These are phyloP conservation scores for Aspergillus bombycis DNA, from an alignment of 2,329 filamentous ascomycete genomes.

Conservation along the genomic window DNA sequence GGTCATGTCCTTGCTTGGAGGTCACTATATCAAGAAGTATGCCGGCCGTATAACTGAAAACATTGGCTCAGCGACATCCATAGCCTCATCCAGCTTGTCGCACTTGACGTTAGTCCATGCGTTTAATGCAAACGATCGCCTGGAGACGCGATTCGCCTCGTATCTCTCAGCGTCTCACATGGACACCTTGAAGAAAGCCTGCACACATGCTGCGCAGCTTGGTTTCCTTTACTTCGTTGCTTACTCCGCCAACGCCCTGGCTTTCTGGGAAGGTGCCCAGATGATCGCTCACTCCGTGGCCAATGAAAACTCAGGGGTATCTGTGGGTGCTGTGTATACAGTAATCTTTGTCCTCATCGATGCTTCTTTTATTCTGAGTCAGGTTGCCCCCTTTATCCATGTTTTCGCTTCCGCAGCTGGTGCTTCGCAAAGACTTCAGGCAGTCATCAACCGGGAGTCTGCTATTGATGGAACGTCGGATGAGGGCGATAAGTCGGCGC, in stretches of 20 bases:
- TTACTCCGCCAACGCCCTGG: slow-evolving; percentile 67
- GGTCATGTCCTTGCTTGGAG: slow-evolving; percentile 59
- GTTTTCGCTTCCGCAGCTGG: slow-evolving; percentile 53
- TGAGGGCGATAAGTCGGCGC: slow-evolving; percentile 28
- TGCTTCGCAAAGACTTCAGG: slow-evolving; percentile 60
- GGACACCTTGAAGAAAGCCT: slow-evolving; percentile 61
- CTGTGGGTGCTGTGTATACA: slow-evolving; percentile 41
- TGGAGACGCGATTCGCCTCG: slow-evolving; percentile 61
- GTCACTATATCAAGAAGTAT: slow-evolving; percentile 56
- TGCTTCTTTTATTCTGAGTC: slow-evolving; percentile 42
- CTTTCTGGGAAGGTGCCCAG: slow-evolving; percentile 68
- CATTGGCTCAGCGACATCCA: slow-evolving; percentile 61
- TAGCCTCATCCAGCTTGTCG: slow-evolving; percentile 64
- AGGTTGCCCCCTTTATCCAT: slow-evolving; percentile 45
- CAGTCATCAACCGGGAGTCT: slow-evolving; percentile 59
- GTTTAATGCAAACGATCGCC: slow-evolving; percentile 61
- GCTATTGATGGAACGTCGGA: slow-evolving; percentile 47
- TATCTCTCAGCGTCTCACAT: slow-evolving; percentile 54
- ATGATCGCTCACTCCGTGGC: slow-evolving; percentile 49
- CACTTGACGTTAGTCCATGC: slow-evolving; percentile 65
- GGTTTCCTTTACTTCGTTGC: slow-evolving; percentile 69
- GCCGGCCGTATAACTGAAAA: slow-evolving; percentile 52
- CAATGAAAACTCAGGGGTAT: slow-evolving; percentile 21
- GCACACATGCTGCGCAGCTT: slow-evolving; percentile 59
- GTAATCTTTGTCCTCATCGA: slow-evolving; percentile 44